These are phyloP conservation scores for Diplodia corticola DNA, from an alignment of 2,329 filamentous ascomycete species.

Conservation along the genomic window DNA sequence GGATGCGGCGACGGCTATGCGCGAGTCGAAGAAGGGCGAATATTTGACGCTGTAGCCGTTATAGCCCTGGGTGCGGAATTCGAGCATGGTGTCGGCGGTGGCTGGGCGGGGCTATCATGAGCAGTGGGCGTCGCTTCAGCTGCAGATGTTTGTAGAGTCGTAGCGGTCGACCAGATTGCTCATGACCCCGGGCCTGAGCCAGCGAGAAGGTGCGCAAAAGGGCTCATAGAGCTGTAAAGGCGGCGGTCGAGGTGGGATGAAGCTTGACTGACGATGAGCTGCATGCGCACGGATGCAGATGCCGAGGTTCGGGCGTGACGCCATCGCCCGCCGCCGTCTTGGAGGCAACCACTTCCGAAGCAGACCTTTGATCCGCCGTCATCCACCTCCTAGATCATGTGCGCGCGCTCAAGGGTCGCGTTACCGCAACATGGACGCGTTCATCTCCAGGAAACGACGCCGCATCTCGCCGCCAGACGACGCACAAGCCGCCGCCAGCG, in stretches of 20 bases:
- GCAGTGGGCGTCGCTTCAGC: not conserved
- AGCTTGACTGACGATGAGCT: conserved; percentile 1
- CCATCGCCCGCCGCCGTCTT: not conserved
- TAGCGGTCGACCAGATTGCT: not conserved
- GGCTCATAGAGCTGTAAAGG: conserved; percentile 10
- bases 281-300: conserved; percentile 13
- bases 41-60: conserved; percentile 98
- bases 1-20: conserved; percentile 85
- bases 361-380: too few species aligned
- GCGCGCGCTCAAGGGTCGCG: not conserved
- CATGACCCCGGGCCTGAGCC: conserved; percentile 18
- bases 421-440: conserved; percentile 38
- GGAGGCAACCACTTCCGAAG: conserved; percentile 6
- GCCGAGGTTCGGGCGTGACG: conserved; percentile 21
- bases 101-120: conserved; percentile 4
- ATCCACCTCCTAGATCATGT: not conserved
- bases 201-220: not conserved
- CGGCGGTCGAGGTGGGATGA: conserved; percentile 4
- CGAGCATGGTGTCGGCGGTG: conserved; percentile 66
- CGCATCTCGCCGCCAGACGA: conserved; percentile 27
- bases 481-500: not conserved
- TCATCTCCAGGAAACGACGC: conserved; percentile 41
- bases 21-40: conserved; percentile 95
- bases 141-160: not conserved
- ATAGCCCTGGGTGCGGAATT: conserved; percentile 89